A percentile compares a stretch with the other conserved stretches of the same genome.
These are phyloP conservation scores for Tricholoma sp. DNA, from an alignment of 768 basidiomycete genomes.

Conservation along the genomic window DNA sequence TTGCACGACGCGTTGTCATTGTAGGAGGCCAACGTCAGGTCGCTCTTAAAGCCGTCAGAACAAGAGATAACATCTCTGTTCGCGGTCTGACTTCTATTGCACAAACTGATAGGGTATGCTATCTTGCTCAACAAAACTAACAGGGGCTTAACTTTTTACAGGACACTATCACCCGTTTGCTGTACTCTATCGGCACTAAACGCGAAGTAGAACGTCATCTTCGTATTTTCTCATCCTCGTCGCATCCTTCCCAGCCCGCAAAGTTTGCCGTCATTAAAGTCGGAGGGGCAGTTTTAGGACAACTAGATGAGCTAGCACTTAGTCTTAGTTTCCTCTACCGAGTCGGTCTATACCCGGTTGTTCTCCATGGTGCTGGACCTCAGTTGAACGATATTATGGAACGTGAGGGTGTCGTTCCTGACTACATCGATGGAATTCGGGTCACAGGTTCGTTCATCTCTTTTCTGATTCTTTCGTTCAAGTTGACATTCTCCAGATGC, in stretches of 20 bases:
- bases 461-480: slow-evolving; percentile 3
- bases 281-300: slow-evolving; percentile 90
- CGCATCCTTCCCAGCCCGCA: slow-evolving; percentile 82
- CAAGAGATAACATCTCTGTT: slow-evolving; percentile 26
- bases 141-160: slow-evolving; percentile 23
- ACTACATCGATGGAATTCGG: slow-evolving; percentile 96
- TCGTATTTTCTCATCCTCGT: slow-evolving; percentile 94
- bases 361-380: slow-evolving; percentile 95
- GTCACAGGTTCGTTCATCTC: slow-evolving; percentile 71
- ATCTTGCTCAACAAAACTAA: not conserved
- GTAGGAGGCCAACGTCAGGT: slow-evolving; percentile 46
- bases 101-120: slow-evolving; percentile 69
- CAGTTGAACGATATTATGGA: slow-evolving; percentile 94
- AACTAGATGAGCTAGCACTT: slow-evolving; percentile 90
- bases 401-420: slow-evolving; percentile 86
- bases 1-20: slow-evolving; percentile 41
- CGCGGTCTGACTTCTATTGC: slow-evolving; percentile 56
- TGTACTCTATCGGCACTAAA: slow-evolving; percentile 96
- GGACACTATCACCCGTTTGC: slow-evolving; percentile 95
- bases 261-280: slow-evolving; percentile 98
- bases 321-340: slow-evolving; percentile 96
- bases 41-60: slow-evolving; percentile 36
- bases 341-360: slow-evolving; percentile 95
- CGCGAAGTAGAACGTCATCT: slow-evolving; percentile 98
- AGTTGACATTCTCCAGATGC: slow-evolving; percentile 50